Evolutionary conservation across 2,329 filamentous ascomycete genomes (phyloP), one percentile per base, ranked within the genome.

Genomic region (Aspergillus sp.): DNA sequence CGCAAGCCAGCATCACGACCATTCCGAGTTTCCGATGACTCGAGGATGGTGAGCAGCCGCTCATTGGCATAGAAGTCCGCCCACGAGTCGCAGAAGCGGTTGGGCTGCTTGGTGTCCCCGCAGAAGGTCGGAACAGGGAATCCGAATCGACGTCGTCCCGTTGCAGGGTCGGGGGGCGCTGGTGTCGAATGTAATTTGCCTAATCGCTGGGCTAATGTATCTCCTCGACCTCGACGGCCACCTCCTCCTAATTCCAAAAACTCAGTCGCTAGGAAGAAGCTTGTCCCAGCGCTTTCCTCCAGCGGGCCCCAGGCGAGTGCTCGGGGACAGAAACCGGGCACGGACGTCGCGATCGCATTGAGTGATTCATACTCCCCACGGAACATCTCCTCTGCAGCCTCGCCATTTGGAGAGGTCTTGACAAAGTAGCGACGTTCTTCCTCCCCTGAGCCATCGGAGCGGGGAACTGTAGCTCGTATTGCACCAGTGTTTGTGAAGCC

Each of bases 101-200:
- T 98, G 51, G 92, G 86, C 77, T 97, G 94, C 42, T 84, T 84
- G 7, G 91, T 95, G 49, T 91, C 86, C 2, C 93, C 93, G 75
- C 94, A 97, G 76, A 90, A 96, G 0, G 93, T 97, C 0, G 89
- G 80, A 0, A 89, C 88, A 0, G 90, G 90, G 71, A 97, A 97
- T 2, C 94, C 94, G 66, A 94, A 97, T 86, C 10, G 83, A 74
- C 1, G 88, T 17, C 64, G 65, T 8, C 68, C 70, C 32, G 67
- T 71, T 51, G 65, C 53, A 1, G 68, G 63, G 42, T 72, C 68
- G 15, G 59, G 25, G 1, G 91, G 90, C 0, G 90, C 90, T 0
- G 89, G 86, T 0, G 88, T 91, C 2, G 85, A 88, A 75, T 97
- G 94, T 49, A 97, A 79, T 70, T 84, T 86, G 1, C 90, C 92